Evolutionary conservation across 164 flowering plant species (phyloP).

Genomic region (Vitis labrusca): DNA sequence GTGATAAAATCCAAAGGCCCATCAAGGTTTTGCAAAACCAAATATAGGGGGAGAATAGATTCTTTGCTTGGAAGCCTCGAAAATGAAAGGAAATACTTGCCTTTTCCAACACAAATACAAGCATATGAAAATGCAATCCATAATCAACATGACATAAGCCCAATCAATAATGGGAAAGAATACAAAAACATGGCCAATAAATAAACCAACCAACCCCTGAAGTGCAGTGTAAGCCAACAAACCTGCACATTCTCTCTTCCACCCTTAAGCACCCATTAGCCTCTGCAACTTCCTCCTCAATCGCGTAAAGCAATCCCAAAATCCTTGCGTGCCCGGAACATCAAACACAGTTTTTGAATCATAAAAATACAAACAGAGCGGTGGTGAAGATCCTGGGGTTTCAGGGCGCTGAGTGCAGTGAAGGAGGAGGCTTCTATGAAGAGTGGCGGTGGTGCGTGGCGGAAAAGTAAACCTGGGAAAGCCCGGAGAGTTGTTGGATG

Average conservation of each 20-base stretch:
- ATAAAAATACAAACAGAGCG: neutral
- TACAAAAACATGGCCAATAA: neutral
- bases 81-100: neutral
- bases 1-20: too few relatives aligned
- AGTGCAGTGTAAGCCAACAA: slow-evolving; percentile 32
- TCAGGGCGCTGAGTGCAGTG: neutral
- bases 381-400: too few relatives aligned
- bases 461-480: slow-evolving; percentile 73
- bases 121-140: neutral
- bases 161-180: neutral
- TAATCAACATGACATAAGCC: neutral
- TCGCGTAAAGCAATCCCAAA: slow-evolving; percentile 51
- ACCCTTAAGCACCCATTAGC: neutral
- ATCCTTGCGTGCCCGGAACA: slow-evolving; percentile 47
- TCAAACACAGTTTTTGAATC: neutral
- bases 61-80: slow-evolving; percentile 33
- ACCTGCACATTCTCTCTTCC: slow-evolving; percentile 18
- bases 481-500: slow-evolving; percentile 63
- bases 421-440: slow-evolving; percentile 1
- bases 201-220: slow-evolving; percentile 1
- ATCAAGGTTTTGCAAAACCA: neutral
- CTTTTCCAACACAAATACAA: neutral
- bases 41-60: neutral
- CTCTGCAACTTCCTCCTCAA: slow-evolving; percentile 23
- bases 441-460: neutral